A percentile compares a stretch with the other conserved stretches of the same genome.
Conservation (phyloP, 1,284 basidiomycete genomes). For the Cutaneotrichosporon curvatum region DNA sequence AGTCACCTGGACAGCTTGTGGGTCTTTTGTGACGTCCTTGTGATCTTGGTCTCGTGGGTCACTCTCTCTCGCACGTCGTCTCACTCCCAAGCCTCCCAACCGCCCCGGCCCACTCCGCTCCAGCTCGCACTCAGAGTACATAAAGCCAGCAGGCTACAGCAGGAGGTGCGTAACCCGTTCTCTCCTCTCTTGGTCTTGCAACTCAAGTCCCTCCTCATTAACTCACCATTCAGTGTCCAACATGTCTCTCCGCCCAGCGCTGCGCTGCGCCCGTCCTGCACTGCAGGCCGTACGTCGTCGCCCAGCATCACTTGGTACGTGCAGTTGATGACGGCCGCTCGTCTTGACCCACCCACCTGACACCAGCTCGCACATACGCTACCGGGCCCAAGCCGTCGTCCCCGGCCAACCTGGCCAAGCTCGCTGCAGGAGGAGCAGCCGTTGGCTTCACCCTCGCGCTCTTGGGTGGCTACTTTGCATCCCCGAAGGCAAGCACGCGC, state of each 20-base stretch:
- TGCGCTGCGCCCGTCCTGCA: slow-evolving; percentile 9
- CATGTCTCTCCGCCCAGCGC: slow-evolving; percentile 6
- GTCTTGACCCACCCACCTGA: slow-evolving; percentile 1
- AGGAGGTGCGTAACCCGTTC: no score
- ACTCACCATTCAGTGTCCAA: neutral
- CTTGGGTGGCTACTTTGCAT: slow-evolving; percentile 5
- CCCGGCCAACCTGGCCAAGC: slow-evolving; percentile 1
- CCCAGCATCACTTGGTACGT: neutral
- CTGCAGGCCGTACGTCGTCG: slow-evolving; percentile 5
- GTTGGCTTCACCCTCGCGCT: slow-evolving; percentile 10
- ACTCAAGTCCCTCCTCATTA: neutral
- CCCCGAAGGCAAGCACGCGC: neutral
- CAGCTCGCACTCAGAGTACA: no score
- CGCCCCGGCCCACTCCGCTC: no score
- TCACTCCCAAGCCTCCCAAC: no score
- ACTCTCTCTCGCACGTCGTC: no score
- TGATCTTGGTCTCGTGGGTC: no score
- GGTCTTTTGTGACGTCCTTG: no score
- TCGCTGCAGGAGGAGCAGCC: slow-evolving; percentile 5
- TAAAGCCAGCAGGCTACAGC: no score
- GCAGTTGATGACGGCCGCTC: neutral
- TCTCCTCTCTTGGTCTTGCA: no score
- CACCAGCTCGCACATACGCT: slow-evolving; percentile 5
- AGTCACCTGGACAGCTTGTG: no score
- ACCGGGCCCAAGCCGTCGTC: slow-evolving; percentile 1